phyloP scores from a whole-genome alignment of 1,139 yeast genomes.

The Schizosaccharomyces versatilis region DNA sequence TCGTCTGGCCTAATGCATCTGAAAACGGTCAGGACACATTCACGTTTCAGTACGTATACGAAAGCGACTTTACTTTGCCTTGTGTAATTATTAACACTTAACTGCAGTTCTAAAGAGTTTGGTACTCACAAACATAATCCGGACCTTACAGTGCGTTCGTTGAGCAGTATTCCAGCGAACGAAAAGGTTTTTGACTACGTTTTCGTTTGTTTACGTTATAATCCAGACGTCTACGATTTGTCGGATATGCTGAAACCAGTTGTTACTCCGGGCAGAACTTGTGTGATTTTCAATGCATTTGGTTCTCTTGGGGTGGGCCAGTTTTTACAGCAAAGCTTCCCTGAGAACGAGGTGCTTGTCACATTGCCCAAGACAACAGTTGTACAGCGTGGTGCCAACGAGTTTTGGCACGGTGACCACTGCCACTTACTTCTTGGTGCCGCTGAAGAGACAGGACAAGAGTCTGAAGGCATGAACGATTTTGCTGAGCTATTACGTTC shows the following conservation, averaged over 20 bases:
- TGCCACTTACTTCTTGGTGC: background rate
- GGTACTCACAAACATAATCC: background rate
- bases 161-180: constrained; percentile 25
- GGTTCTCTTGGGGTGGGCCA: constrained; percentile 55
- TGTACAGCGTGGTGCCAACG: constrained; percentile 13
- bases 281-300: constrained; percentile 21
- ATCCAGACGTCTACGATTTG: constrained; percentile 41
- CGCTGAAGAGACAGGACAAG: background rate
- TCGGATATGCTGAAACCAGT: constrained; percentile 41
- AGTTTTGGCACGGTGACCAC: constrained; percentile 6
- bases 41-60: too few species aligned
- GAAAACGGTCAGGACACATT: too few species aligned
- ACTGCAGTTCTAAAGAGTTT: background rate
- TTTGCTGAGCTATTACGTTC: background rate
- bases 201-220: constrained; percentile 46
- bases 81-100: too few species aligned
- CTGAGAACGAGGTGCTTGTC: constrained; percentile 35
- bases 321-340: constrained; percentile 35
- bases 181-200: constrained; percentile 36
- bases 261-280: constrained; percentile 26
- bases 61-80: too few species aligned
- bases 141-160: constrained; percentile 13
- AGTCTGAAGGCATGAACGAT: background rate
- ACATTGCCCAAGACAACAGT: constrained; percentile 12
- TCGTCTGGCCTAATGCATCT: too few species aligned